phyloP scores from a whole-genome alignment of 805 yeast genomes.

The Naumovozyma baii region DNA sequence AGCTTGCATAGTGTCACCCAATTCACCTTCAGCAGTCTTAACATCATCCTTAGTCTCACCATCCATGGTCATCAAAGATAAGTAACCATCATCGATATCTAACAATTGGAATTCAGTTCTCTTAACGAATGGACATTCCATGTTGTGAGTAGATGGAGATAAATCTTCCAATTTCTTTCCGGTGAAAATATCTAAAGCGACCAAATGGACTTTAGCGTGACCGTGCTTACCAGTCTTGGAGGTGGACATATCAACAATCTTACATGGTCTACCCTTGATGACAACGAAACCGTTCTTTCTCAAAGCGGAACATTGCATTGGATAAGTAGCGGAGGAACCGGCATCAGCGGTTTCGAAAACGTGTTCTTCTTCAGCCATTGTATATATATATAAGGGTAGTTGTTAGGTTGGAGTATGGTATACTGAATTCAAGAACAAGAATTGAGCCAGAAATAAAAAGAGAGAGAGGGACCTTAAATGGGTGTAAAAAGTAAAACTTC shows the following conservation, averaged over 20 bases:
- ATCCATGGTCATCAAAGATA: constrained; percentile 90
- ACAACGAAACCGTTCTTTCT: constrained; percentile 99
- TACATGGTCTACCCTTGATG: constrained; percentile 98
- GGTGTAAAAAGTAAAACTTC: no score
- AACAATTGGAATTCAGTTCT: constrained; percentile 95
- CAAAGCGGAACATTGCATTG: constrained; percentile 99
- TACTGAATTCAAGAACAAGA: no score
- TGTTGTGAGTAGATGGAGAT: constrained; percentile 99
- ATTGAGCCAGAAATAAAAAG: neutral
- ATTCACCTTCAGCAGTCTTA: constrained; percentile 94
- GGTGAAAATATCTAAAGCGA: constrained; percentile 97
- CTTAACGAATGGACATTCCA: constrained; percentile 97
- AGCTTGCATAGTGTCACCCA: constrained; percentile 85
- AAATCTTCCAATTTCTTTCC: constrained; percentile 98
- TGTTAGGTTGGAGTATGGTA: no score
- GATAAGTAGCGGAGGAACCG: constrained; percentile 97
- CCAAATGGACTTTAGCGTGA: constrained; percentile 99
- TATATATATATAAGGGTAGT: no score
- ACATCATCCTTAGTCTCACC: constrained; percentile 99
- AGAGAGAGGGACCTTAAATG: neutral
- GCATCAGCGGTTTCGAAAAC: constrained; percentile 96
- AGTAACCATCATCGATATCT: constrained; percentile 97
- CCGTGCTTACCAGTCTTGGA: constrained; percentile 99
- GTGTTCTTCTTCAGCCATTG: constrained; percentile 50
- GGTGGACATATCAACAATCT: constrained; percentile 99